phyloP scores from a whole-genome alignment of 805 yeast genomes.

The Starmerella bombicola region DNA sequence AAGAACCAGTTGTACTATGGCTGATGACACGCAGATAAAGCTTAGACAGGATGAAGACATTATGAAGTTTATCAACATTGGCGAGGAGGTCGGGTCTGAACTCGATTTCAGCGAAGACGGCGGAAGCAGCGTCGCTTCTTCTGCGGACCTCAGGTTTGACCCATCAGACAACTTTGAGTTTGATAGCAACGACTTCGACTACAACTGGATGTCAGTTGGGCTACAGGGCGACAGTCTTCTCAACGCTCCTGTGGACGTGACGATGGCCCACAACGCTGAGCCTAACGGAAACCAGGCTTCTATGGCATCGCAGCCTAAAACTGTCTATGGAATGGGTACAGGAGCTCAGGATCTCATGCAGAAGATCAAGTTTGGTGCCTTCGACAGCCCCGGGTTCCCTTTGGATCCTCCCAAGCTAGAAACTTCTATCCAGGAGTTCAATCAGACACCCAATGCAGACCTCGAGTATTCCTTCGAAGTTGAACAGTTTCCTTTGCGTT shows the following conservation, averaged over 20 bases:
- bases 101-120: conserved; percentile 20
- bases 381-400: conserved; percentile 1
- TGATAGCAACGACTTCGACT: neutral
- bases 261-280: neutral
- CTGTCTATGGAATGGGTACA: neutral
- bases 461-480: conserved; percentile 26
- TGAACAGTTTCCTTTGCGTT: conserved; percentile 57
- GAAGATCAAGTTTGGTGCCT: conserved; percentile 18
- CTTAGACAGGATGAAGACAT: conserved; percentile 11
- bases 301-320: neutral
- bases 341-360: conserved; percentile 18
- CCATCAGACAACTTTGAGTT: neutral
- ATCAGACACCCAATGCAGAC: conserved; percentile 6
- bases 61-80: conserved; percentile 16
- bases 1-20: neutral
- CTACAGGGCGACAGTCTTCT: neutral
- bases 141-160: conserved; percentile 13
- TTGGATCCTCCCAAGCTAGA: neutral
- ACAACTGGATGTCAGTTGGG: conserved; percentile 4
- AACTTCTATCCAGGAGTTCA: neutral
- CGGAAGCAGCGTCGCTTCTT: conserved; percentile 18
- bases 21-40: neutral
- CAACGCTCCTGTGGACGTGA: neutral
- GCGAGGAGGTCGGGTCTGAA: conserved; percentile 10
- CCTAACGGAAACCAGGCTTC: neutral